phyloP scores from a whole-genome alignment of 768 basidiomycete species.

The Tubosaeta sp. region DNA sequence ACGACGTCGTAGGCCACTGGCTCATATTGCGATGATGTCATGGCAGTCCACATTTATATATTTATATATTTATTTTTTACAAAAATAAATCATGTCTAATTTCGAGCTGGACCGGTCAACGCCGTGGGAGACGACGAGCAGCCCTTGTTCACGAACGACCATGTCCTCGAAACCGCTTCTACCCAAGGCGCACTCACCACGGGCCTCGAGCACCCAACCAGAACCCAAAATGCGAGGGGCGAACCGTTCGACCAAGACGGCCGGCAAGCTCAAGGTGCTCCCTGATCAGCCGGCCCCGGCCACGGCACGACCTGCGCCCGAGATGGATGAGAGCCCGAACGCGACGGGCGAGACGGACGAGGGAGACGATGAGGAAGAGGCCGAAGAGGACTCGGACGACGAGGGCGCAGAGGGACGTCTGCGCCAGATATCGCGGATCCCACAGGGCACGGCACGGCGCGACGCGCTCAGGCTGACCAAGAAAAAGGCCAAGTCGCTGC shows the following conservation, averaged over 20 bases:
- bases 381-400: slow-evolving; percentile 45
- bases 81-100: not conserved
- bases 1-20: no score
- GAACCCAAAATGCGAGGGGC: slow-evolving; percentile 66
- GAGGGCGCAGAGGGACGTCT: slow-evolving; percentile 55
- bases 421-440: slow-evolving; percentile 82
- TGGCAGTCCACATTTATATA: slow-evolving; percentile 1
- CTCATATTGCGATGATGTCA: slow-evolving; percentile 1
- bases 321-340: slow-evolving; percentile 42
- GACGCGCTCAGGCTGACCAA: slow-evolving; percentile 90
- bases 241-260: slow-evolving; percentile 75
- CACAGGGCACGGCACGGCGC: slow-evolving; percentile 87
- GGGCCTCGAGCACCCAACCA: slow-evolving; percentile 3
- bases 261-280: slow-evolving; percentile 83
- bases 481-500: slow-evolving; percentile 88
- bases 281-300: slow-evolving; percentile 71
- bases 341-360: slow-evolving; percentile 67
- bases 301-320: slow-evolving; percentile 21
- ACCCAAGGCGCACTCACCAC: slow-evolving; percentile 26
- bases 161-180: slow-evolving; percentile 32
- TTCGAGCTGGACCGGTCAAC: slow-evolving; percentile 10
- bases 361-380: slow-evolving; percentile 58
- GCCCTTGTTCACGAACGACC: slow-evolving; percentile 1
- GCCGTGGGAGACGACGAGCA: slow-evolving; percentile 15
- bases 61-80: slow-evolving; percentile 7